Base-by-base conservation (phyloP, 2,329 filamentous ascomycete species). In the Ophiobolus disseminans region DNA sequence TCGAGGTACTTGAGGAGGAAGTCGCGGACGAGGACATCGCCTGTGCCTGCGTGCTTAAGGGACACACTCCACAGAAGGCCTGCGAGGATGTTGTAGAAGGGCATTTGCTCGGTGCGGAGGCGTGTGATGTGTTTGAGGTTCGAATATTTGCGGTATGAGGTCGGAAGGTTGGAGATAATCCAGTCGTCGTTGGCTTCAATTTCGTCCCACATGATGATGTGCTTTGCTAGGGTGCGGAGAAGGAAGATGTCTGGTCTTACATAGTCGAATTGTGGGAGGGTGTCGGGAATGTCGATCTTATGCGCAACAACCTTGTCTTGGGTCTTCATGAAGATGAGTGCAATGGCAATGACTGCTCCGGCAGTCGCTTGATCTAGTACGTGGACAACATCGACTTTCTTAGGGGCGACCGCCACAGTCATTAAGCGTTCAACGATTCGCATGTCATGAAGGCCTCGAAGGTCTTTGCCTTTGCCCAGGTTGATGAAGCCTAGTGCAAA, bases 311-410 rank as follows among this genome's bases (percentile, higher is more conserved):
- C 86, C 50, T 85, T 82, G 67, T 99, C 90, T 56, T 95, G 90
- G 0, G 93, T 94, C 74, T 97, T 97, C 90, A 99, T 94, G 72
- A 93, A 99, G 23, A 99, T 93, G 44, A 99, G 82, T 1, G 91
- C 85, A 49, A 97, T 81, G 0, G 94, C 93, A 63, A 97, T 84
- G 6, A 95, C 91, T 1, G 94, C 93, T n/a, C 90, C 94, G 2
- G 95, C 90, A 8, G 91, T 94, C 5, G 93, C 92, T 62, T 93
- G 88, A 69, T 99, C 95, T 3, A 97, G 82, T 8, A 97, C 86
- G 64, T 99, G 93, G 19, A 97, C 91, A 28, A 96, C 82, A 61
- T 96, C 88, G 10, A 97, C 91, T 52, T 92, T 90, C 74, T 96
- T 96, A 1, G 89, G 90, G 2, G 91, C 87, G 3, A 95, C 90